Evolutionary conservation across 2,329 filamentous ascomycete species (phyloP).

Genomic region (Erysiphe neolycopersici): DNA sequence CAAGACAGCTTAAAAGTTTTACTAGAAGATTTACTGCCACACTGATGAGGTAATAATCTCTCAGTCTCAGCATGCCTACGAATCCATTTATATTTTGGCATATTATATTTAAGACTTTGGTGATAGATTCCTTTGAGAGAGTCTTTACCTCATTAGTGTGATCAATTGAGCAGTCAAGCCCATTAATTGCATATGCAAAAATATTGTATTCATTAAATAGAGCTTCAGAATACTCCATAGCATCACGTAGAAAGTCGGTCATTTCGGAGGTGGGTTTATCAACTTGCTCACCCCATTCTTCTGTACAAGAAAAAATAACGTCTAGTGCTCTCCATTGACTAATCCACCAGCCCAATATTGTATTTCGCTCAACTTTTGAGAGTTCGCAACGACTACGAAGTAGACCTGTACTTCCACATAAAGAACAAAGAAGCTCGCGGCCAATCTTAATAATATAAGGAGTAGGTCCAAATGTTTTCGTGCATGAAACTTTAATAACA

Average conservation of each 20-base stretch:
- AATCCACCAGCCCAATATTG: slow-evolving; percentile 43
- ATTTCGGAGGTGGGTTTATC: slow-evolving; percentile 31
- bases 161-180: slow-evolving; percentile 16
- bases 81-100: slow-evolving; percentile 38
- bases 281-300: slow-evolving; percentile 47
- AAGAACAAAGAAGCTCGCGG: slow-evolving; percentile 26
- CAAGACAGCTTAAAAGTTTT: slow-evolving; percentile 62
- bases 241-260: slow-evolving; percentile 81
- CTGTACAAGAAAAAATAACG: slow-evolving; percentile 58
- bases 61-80: slow-evolving; percentile 69
- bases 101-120: slow-evolving; percentile 35
- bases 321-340: slow-evolving; percentile 59
- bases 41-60: slow-evolving; percentile 62
- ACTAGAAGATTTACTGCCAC: slow-evolving; percentile 60
- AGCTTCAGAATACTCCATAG: slow-evolving; percentile 76
- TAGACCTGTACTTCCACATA: slow-evolving; percentile 30
- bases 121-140: slow-evolving; percentile 15
- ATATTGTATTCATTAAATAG: slow-evolving; percentile 68
- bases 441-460: slow-evolving; percentile 29
- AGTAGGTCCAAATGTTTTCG: slow-evolving; percentile 28
- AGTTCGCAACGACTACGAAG: slow-evolving; percentile 8
- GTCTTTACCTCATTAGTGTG: slow-evolving; percentile 8
- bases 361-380: slow-evolving; percentile 17
- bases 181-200: slow-evolving; percentile 26
- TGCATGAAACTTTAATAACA: slow-evolving; percentile 17